These are phyloP conservation scores for Avicennia marina DNA, from an alignment of 257 asterid species.

Conservation along the genomic window DNA sequence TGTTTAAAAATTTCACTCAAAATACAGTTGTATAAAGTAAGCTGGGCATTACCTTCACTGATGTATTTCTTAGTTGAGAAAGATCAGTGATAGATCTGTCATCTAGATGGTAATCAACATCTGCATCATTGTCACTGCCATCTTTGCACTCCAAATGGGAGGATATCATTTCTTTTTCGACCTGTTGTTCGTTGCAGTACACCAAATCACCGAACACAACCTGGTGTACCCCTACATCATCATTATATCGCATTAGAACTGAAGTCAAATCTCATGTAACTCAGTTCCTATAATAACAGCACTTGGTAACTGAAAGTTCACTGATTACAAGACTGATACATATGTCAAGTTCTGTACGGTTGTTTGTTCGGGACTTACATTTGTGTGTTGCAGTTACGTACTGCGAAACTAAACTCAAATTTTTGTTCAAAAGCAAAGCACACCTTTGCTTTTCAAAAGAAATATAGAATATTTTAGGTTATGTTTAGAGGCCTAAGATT, in stretches of 20 bases:
- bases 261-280: conserved; percentile 4
- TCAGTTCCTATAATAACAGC: not conserved
- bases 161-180: conserved; percentile 29
- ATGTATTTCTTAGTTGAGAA: conserved; percentile 39
- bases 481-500: no score
- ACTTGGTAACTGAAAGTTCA: not conserved
- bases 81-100: conserved; percentile 50
- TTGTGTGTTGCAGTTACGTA: not conserved
- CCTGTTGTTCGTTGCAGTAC: conserved; percentile 57
- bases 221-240: conserved; percentile 54
- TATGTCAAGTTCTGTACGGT: not conserved
- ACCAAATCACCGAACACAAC: conserved; percentile 89
- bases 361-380: not conserved
- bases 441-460: no score
- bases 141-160: conserved; percentile 41
- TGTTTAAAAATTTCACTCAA: not conserved
- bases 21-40: not conserved
- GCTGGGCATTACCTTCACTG: conserved; percentile 58
- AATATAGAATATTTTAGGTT: no score
- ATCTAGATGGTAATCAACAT: conserved; percentile 35
- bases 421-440: not conserved
- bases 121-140: conserved; percentile 29
- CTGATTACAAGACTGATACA: not conserved
- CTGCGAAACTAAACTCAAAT: not conserved
- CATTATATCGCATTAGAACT: conserved; percentile 20